Conservation (phyloP, 371 early-diverging fungal genomes). For the Rhizomucor miehei region DNA sequence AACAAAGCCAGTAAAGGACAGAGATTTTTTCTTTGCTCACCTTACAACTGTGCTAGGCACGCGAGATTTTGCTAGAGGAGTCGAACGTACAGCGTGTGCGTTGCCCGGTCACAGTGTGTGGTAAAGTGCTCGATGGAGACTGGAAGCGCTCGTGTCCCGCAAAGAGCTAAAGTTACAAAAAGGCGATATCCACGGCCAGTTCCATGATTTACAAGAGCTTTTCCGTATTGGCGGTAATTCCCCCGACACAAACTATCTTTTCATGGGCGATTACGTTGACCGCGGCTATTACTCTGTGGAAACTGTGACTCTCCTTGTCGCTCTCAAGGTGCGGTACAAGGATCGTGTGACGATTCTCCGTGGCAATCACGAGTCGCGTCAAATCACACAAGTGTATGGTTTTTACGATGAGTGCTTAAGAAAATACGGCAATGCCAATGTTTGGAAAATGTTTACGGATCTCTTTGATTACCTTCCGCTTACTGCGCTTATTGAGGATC, state of each 20-base stretch:
- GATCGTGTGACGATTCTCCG: constrained; percentile 96
- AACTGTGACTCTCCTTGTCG: constrained; percentile 92
- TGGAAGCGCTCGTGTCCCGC: neutral
- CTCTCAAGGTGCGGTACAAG: constrained; percentile 95
- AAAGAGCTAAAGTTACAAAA: constrained; percentile 4
- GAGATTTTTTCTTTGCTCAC: neutral
- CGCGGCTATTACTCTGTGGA: constrained; percentile 99
- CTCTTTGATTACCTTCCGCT: constrained; percentile 99
- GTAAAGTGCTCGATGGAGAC: constrained; percentile 29
- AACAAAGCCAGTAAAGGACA: neutral
- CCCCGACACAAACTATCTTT: constrained; percentile 96
- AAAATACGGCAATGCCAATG: constrained; percentile 97
- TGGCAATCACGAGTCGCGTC: constrained; percentile 99
- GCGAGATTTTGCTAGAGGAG: constrained; percentile 91
- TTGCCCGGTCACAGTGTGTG: constrained; percentile 96
- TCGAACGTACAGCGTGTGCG: constrained; percentile 95
- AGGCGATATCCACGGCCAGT: constrained; percentile 98
- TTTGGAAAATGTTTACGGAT: constrained; percentile 99
- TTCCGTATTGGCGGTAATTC: constrained; percentile 98
- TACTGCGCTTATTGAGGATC: constrained; percentile 79
- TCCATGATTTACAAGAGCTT: constrained; percentile 97
- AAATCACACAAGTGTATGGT: constrained; percentile 99
- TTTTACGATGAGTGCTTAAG: constrained; percentile 93
- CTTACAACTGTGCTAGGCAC: constrained; percentile 59
- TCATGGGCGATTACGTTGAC: constrained; percentile 99